Evolutionary conservation across 2,329 filamentous ascomycete species (phyloP), one percentile per base, ranked within the genome.

Genomic region (Clarireedia homoeocarpa): DNA sequence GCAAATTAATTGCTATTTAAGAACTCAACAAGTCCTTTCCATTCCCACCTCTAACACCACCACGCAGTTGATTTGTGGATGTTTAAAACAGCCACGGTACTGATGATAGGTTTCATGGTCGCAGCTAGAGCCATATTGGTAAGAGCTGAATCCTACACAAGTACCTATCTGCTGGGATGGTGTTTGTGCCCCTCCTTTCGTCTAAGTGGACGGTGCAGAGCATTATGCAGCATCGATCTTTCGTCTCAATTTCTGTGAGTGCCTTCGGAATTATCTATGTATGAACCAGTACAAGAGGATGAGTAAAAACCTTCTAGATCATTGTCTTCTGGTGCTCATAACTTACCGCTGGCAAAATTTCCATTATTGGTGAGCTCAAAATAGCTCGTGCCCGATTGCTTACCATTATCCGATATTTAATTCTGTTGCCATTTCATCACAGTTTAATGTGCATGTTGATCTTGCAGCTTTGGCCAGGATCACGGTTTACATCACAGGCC

Each of bases 121-220:
- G 53, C 47, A 42, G 17, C 47, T 27, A 51, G 34, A 12, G 38
- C 53, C 46, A 20, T 5, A 55, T 55, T 42, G 47, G 53, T 38
- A 44, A 55, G 12, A 34, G 42, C 30, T 23, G 12, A 50, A 55
- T 45, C 38, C 52, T 44, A 51, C 47, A 51, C 27, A 36, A 38
- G 15, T 55, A 30, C 20, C 5, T 7, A 51, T 55, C 45, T 55
- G 36, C 39, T 24, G 36, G 47, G 38, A 45, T 55, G 39, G 14
- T 17, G 3, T 55, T 12, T 45, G 20, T 45, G 38, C 53, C 46
- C 38, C 26, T 45, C 47, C 38, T 27, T 48, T 51, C 36, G 53
- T 55, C 53, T 51, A 55, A 55, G 53, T 55, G 47, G 53, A 55
- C 20, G 26, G 14, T 49, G 26, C 30, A 36, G 46, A 55, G 46